These are phyloP conservation scores for Fusarium sp. DNA, from an alignment of 2,329 filamentous ascomycete species.

Conservation along the genomic window DNA sequence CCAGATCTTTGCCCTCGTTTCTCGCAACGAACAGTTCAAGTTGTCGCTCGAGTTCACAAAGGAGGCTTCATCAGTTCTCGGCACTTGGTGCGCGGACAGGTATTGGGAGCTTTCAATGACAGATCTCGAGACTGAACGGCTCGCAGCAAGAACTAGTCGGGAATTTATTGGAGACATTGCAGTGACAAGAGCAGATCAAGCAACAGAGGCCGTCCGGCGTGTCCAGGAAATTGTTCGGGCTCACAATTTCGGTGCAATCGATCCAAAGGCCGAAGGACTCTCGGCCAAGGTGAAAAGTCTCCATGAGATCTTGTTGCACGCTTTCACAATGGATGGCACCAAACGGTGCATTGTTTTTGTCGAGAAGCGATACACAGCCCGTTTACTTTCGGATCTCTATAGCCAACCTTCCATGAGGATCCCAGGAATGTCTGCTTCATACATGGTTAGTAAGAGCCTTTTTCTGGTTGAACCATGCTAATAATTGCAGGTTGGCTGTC, in stretches of 20 bases:
- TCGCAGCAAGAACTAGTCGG: slow-evolving; percentile 65
- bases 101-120: slow-evolving; percentile 79
- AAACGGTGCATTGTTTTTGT: slow-evolving; percentile 87
- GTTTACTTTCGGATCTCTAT: slow-evolving; percentile 76
- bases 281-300: slow-evolving; percentile 80
- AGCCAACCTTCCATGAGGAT: slow-evolving; percentile 63
- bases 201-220: slow-evolving; percentile 66
- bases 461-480: background rate
- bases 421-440: slow-evolving; percentile 66
- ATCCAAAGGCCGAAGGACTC: slow-evolving; percentile 52
- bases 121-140: slow-evolving; percentile 68
- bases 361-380: slow-evolving; percentile 79
- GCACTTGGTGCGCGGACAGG: slow-evolving; percentile 84
- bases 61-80: slow-evolving; percentile 72
- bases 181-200: slow-evolving; percentile 51
- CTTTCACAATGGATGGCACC: slow-evolving; percentile 68
- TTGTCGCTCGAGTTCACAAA: slow-evolving; percentile 68
- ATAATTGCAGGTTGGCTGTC: slow-evolving; percentile 44
- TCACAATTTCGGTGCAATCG: slow-evolving; percentile 56
- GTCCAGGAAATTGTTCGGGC: slow-evolving; percentile 65
- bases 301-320: slow-evolving; percentile 65
- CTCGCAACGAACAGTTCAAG: slow-evolving; percentile 58
- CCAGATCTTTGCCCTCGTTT: slow-evolving; percentile 59
- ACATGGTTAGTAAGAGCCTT: slow-evolving; percentile 62
- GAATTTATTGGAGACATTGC: slow-evolving; percentile 39